Base-by-base conservation (phyloP, 2,329 filamentous ascomycete genomes). In the Colletotrichum magnum region DNA sequence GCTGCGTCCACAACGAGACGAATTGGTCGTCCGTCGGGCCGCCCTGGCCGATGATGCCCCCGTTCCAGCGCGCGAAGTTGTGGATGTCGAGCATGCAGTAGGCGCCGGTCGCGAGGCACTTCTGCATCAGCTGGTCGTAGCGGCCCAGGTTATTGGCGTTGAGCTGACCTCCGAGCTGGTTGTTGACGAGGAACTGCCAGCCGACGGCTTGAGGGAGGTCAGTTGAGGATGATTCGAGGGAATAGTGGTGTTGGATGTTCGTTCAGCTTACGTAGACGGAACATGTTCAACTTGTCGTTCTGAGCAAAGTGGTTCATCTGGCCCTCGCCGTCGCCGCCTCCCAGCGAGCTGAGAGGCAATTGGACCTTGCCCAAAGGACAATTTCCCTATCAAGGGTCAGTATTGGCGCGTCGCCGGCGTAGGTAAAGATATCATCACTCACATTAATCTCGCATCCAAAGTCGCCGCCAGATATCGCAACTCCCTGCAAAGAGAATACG, bases 21-120 rank as follows among this genome's bases (percentile, higher is more conserved):
- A 92, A 89, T 15, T 89, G 79, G 12, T 84, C 86, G 74, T 92
- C 85, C 0, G 84, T 85, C 0, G 89, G 89, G 0, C 89, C 90
- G 24, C 89, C 90, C 75, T 92, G 90, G 1, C 90, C 90, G 64
- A 93, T 86, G 71, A 93, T 88, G 3, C 79, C 78, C 15, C 87
- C 87, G 72, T 92, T 86, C 83, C 87, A 92, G 56, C 90, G 84
- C 0, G 85, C 89, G 78, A 83, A 88, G 77, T 88, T 88, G 79
- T 88, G 85, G 32, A 88, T 76, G 66, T 91, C 88, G 63, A 91
- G 80, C 74, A 91, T 87, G 76, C 89, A 91, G 71, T 83, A 79
- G 2, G 88, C 86, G 24, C 88, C 88, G 0, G 87, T 87, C 18
- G 75, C 79, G 18, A 91, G 78, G 72, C 89, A 91, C 28, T 82